A percentile compares a stretch with the other conserved stretches of the same genome.
These are phyloP conservation scores for Xylaria sp. DNA, from an alignment of 2,329 filamentous ascomycete species.

Conservation along the genomic window DNA sequence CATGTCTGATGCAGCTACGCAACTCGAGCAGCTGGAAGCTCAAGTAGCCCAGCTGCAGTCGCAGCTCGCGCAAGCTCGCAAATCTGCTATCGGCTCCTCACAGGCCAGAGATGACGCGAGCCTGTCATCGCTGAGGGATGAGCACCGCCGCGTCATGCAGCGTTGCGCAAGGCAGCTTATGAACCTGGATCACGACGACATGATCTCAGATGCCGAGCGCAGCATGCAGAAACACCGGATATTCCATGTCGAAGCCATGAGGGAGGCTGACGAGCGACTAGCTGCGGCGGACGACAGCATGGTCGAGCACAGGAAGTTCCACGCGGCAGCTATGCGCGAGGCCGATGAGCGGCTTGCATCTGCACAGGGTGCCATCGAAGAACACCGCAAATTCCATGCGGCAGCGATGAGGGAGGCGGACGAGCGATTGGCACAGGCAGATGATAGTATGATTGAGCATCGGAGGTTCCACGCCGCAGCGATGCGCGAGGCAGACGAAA, in stretches of 20 bases:
- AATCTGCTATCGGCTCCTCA: background rate
- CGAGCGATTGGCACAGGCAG: conserved; percentile 14
- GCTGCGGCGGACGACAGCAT: conserved; percentile 24
- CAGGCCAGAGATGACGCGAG: background rate
- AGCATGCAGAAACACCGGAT: conserved; percentile 25
- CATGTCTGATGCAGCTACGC: conserved; percentile 20
- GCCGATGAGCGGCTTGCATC: conserved; percentile 24
- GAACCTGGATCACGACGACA: conserved; percentile 19
- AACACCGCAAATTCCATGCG: conserved; percentile 12
- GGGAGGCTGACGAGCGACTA: background rate
- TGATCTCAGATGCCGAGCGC: conserved; percentile 24
- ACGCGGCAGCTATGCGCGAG: conserved; percentile 21
- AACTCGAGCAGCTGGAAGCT: conserved; percentile 21
- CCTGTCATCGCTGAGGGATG: background rate
- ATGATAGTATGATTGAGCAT: conserved; percentile 30
- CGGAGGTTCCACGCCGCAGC: conserved; percentile 22
- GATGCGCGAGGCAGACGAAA: too few relatives aligned
- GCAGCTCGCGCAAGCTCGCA: conserved; percentile 16
- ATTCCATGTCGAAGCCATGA: conserved; percentile 1
- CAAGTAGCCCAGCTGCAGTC: conserved; percentile 25
- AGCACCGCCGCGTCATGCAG: conserved; percentile 21
- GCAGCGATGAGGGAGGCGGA: conserved; percentile 28
- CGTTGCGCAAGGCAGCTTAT: conserved; percentile 17
- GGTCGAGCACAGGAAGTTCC: conserved; percentile 26
- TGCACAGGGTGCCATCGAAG: conserved; percentile 16